Percentiles rank a stretch among this genome's conserved stretches.
These are phyloP conservation scores for Blastomyces gilchristii DNA, from an alignment of 2,329 filamentous ascomycete species.

Conservation along the genomic window DNA sequence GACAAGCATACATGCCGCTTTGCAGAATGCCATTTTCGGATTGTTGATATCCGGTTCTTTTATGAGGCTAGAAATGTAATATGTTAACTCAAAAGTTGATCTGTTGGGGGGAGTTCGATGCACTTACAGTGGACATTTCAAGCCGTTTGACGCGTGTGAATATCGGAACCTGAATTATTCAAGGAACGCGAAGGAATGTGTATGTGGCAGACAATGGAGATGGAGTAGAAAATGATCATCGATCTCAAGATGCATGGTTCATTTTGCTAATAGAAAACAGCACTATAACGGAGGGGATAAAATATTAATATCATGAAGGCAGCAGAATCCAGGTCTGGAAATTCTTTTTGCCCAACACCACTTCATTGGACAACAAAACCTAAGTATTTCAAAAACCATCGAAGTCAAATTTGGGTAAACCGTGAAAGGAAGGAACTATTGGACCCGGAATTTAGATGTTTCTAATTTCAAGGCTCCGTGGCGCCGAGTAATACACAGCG, in stretches of 20 bases:
- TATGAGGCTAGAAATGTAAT: background rate
- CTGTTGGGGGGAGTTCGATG: background rate
- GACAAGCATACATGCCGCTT: slow-evolving; percentile 12
- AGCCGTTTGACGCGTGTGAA: background rate
- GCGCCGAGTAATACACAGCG: background rate
- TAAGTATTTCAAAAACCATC: background rate
- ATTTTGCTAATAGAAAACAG: background rate
- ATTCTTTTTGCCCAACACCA: too few species aligned
- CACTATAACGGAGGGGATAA: background rate
- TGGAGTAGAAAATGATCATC: background rate
- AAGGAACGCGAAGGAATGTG: background rate
- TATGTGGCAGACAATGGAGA: background rate
- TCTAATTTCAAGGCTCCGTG: background rate
- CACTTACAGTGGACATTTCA: slow-evolving; percentile 6
- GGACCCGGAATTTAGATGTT: background rate
- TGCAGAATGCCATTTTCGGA: slow-evolving; percentile 9
- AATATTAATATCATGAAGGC: background rate
- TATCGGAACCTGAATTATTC: background rate
- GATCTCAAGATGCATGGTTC: background rate
- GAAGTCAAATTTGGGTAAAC: background rate
- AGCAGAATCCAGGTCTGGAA: background rate
- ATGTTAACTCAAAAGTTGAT: background rate
- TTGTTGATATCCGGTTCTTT: slow-evolving; percentile 6
- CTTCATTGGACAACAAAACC: background rate
- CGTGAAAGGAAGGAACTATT: background rate